These are phyloP conservation scores for Urochloa ruziziensis DNA, from an alignment of 176 grass and related monocot species.

Conservation along the genomic window DNA sequence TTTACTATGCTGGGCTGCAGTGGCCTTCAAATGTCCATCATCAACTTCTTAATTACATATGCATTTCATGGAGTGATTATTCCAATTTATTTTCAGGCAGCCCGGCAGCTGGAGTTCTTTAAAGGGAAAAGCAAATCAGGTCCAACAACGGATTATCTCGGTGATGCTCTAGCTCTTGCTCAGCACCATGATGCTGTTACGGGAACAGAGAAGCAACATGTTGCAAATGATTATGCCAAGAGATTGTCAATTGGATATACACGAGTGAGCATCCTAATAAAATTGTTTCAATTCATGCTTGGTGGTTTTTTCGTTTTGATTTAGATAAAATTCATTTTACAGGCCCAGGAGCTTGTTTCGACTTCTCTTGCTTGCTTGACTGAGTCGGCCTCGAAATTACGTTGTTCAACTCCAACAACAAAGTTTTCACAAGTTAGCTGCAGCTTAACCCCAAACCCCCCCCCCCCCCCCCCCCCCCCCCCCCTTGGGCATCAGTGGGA, in stretches of 20 bases:
- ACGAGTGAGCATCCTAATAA: constrained; percentile 46
- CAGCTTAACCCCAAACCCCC: too few relatives aligned
- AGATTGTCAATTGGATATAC: constrained; percentile 89
- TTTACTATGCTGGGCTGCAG: constrained; percentile 9
- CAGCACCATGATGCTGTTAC: constrained; percentile 95
- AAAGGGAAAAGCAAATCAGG: constrained; percentile 56
- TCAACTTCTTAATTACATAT: background rate
- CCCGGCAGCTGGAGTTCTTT: constrained; percentile 86
- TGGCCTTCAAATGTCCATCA: background rate
- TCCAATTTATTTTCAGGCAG: constrained; percentile 58
- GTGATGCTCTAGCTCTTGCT: constrained; percentile 83
- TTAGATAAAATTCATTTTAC: constrained; percentile 12
- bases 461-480: too few relatives aligned
- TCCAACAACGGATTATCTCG: constrained; percentile 61
- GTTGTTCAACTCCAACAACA: constrained; percentile 49
- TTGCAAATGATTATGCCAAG: constrained; percentile 98
- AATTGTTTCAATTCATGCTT: constrained; percentile 4
- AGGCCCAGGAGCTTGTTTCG: constrained; percentile 82
- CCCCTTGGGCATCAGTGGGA: background rate
- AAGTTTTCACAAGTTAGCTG: constrained; percentile 74
- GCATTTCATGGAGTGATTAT: too few relatives aligned
- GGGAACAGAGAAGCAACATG: constrained; percentile 98
- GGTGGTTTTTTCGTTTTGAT: constrained; percentile 1
- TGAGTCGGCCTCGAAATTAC: constrained; percentile 48
- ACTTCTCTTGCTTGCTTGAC: constrained; percentile 84